Evolutionary conservation across 2,329 filamentous ascomycete species (phyloP), one percentile per base, ranked within the genome.

Genomic region (Nemania serpens): DNA sequence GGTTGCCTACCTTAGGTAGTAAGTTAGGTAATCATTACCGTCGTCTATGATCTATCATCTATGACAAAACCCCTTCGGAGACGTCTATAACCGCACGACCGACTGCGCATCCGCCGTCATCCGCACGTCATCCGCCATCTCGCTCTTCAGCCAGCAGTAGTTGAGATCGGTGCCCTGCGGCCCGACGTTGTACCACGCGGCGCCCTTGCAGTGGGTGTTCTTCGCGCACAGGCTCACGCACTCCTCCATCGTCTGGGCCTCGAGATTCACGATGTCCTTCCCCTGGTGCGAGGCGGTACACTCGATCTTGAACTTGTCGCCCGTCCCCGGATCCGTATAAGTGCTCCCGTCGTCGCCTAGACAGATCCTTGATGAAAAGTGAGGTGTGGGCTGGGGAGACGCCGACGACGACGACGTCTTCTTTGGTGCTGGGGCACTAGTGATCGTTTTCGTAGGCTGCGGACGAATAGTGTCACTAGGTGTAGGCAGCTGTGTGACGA

Each of bases 61-160:
- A 39, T n/a, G 15, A 12, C 2, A 25, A 25, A 46, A 11, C 42
- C 7, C 13, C 3, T 20, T 4, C 33, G 3, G 9, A 7, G 11
- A 41, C 41, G 33, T 43, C 37, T 55, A 70, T 56, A 70, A 42
- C 55, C 59, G 51, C 20, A 70, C 61, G 5, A 66, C 66, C 5
- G 64, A 68, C 52, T 71, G 68, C 9, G 69, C 68, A 37, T 70
- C 69, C 33, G 18, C n/a, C 37, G 59, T 70, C 1, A 57, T 15
- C 37, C 56, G 33, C 43, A 66, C 49, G n/a, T 63, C 56, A n/a
- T 66, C 61, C 0, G 64, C 51, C 61, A 70, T 65, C 9, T 45
- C 48, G 13, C 56, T 69, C 49, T 72, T 71, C 43, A 72, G 49
- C 70, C 70, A 72, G 52, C 70, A 72, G 46, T 68, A 71, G 47